Percentiles rank a stretch among this genome's conserved stretches.
Evolutionary conservation across 2,329 filamentous ascomycete genomes (phyloP).

Genomic region (Xylaria sp.): DNA sequence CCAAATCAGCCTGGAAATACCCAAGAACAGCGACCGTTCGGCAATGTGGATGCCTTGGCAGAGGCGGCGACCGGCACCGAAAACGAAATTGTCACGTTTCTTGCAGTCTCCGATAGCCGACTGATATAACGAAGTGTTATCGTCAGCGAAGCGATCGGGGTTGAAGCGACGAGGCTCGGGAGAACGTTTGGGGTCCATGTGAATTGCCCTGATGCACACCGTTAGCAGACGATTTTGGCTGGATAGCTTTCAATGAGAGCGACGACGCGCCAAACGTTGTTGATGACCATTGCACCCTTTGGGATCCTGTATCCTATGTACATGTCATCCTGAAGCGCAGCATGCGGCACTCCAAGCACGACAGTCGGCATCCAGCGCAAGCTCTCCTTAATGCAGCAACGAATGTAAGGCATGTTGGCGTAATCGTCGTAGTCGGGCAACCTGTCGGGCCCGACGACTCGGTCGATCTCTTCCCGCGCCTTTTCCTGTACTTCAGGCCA

Average conservation of each 20-base stretch:
- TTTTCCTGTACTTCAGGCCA: conserved; percentile 43
- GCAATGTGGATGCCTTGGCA: conserved; percentile 53
- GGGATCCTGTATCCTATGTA: conserved; percentile 50
- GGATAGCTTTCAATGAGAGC: not conserved
- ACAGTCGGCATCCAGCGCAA: conserved; percentile 40
- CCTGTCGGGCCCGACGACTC: conserved; percentile 49
- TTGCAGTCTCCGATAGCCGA: conserved; percentile 36
- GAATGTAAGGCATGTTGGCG: conserved; percentile 50
- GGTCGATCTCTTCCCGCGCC: conserved; percentile 44
- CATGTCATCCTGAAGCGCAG: conserved; percentile 42
- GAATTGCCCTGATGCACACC: conserved; percentile 45
- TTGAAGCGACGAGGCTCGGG: conserved; percentile 49
- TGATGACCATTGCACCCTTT: conserved; percentile 47
- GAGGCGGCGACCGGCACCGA: conserved; percentile 43
- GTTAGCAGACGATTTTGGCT: not conserved
- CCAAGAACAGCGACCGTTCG: conserved; percentile 41
- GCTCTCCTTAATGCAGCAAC: conserved; percentile 46
- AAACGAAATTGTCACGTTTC: conserved; percentile 39
- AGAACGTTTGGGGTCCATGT: conserved; percentile 50
- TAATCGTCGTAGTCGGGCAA: conserved; percentile 50
- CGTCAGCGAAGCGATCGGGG: conserved; percentile 40
- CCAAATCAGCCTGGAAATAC: conserved; percentile 54
- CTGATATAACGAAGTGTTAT: conserved; percentile 36
- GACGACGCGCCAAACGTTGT: conserved; percentile 44
- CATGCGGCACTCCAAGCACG: conserved; percentile 45